Percentiles rank a stretch among this genome's conserved stretches.
Evolutionary conservation across 2,329 filamentous ascomycete genomes (phyloP).

Genomic region (Lachnellula occidentalis): DNA sequence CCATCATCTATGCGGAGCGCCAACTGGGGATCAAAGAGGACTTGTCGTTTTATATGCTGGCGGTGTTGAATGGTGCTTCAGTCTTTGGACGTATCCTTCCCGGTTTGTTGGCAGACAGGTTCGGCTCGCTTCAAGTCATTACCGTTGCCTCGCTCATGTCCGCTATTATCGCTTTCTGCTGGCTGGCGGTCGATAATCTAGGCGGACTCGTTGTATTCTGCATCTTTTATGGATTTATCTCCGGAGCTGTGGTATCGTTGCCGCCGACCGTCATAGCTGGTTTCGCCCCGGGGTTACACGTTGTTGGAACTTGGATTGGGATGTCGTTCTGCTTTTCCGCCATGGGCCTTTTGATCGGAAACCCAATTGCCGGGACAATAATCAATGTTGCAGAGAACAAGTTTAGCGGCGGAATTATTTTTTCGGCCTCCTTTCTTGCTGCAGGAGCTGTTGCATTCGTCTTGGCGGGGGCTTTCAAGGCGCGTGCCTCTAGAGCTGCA

Average conservation of each 20-base stretch:
- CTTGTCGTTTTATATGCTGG: conserved; percentile 9
- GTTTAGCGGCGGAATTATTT: conserved; percentile 47
- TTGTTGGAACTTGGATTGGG: conserved; percentile 26
- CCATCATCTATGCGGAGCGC: conserved; percentile 23
- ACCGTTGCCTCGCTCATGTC: conserved; percentile 39
- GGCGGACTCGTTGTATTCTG: conserved; percentile 56
- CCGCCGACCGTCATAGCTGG: conserved; percentile 49
- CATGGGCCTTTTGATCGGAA: conserved; percentile 53
- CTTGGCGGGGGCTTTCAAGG: neutral
- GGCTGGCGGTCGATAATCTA: conserved; percentile 47
- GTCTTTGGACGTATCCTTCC: conserved; percentile 49
- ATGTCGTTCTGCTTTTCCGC: conserved; percentile 33
- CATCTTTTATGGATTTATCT: conserved; percentile 59
- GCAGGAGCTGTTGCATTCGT: neutral
- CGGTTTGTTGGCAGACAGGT: conserved; percentile 44
- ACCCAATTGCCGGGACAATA: conserved; percentile 59
- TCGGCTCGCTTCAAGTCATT: conserved; percentile 47
- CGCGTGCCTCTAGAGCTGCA: neutral
- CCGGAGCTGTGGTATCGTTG: conserved; percentile 58
- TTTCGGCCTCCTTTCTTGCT: conserved; percentile 37
- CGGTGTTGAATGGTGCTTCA: conserved; percentile 22
- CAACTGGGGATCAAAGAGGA: neutral
- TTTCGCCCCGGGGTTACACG: conserved; percentile 41
- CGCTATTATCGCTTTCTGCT: conserved; percentile 31
- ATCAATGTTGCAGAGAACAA: conserved; percentile 42